Percentiles rank a stretch among this genome's conserved stretches.
phyloP scores from a whole-genome alignment of 78 protist genomes.

The Tieghemostelium lacteum region DNA sequence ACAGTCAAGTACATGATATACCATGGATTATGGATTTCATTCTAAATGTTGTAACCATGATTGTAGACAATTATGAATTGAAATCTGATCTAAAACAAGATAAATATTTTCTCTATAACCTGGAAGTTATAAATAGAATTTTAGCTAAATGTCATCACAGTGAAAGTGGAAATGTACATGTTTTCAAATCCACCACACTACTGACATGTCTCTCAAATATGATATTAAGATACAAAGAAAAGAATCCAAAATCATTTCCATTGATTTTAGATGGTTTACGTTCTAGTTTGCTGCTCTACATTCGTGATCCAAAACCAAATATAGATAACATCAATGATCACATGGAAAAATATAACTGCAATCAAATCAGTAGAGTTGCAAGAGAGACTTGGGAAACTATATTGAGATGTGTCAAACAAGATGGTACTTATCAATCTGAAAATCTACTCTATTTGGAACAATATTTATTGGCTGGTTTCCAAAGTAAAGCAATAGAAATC shows the following conservation, averaged over 20 bases:
- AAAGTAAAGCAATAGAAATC: neutral
- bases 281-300: neutral
- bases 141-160: too few relatives aligned
- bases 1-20: neutral
- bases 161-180: too few relatives aligned
- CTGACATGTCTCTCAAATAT: too few relatives aligned
- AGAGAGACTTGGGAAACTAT: slow-evolving; percentile 3
- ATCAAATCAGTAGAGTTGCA: neutral
- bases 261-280: too few relatives aligned
- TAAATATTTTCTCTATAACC: too few relatives aligned
- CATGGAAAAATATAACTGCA: slow-evolving; percentile 5
- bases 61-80: neutral
- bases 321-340: neutral
- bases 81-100: neutral
- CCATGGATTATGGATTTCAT: neutral
- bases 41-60: neutral
- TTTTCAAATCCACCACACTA: too few relatives aligned
- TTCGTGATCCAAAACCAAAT: slow-evolving; percentile 1
- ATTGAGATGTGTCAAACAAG: neutral
- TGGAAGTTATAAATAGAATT: too few relatives aligned
- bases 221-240: too few relatives aligned
- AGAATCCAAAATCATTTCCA: too few relatives aligned
- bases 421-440: neutral
- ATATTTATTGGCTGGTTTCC: neutral
- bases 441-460: neutral